These are phyloP conservation scores for Aquilaria sinensis DNA, from an alignment of 345 rosid species.

Conservation along the genomic window DNA sequence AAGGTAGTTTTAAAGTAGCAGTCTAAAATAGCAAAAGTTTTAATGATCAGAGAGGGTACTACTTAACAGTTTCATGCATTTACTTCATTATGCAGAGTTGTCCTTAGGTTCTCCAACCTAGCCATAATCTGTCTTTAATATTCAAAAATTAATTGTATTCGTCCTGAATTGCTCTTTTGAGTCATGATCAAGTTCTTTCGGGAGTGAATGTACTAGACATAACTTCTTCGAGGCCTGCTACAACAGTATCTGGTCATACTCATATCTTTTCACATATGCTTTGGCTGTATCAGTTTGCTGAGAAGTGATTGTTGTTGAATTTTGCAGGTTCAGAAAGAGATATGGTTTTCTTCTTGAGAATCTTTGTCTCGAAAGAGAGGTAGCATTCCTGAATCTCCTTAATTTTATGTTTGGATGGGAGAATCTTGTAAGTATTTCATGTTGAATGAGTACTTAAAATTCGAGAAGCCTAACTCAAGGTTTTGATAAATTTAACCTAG, in stretches of 20 bases:
- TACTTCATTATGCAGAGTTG: background rate
- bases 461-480: too few relatives aligned
- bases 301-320: background rate
- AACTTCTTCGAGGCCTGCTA: background rate
- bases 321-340: constrained; percentile 67
- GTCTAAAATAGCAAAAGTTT: too few relatives aligned
- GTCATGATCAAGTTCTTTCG: too few relatives aligned
- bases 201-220: background rate
- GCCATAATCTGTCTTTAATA: background rate
- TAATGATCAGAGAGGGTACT: too few relatives aligned
- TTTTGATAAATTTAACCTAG: too few relatives aligned
- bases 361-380: constrained; percentile 65
- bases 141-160: background rate
- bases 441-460: too few relatives aligned
- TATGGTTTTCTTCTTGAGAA: constrained; percentile 60
- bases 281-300: background rate
- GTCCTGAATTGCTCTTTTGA: too few relatives aligned
- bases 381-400: constrained; percentile 11
- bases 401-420: background rate
- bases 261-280: too few relatives aligned
- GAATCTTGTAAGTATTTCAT: too few relatives aligned
- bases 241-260: background rate
- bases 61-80: too few relatives aligned
- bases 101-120: background rate
- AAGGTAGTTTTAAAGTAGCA: too few relatives aligned